These are phyloP conservation scores for Arabidopsis arenosa DNA, from an alignment of 345 rosid species.

Conservation along the genomic window DNA sequence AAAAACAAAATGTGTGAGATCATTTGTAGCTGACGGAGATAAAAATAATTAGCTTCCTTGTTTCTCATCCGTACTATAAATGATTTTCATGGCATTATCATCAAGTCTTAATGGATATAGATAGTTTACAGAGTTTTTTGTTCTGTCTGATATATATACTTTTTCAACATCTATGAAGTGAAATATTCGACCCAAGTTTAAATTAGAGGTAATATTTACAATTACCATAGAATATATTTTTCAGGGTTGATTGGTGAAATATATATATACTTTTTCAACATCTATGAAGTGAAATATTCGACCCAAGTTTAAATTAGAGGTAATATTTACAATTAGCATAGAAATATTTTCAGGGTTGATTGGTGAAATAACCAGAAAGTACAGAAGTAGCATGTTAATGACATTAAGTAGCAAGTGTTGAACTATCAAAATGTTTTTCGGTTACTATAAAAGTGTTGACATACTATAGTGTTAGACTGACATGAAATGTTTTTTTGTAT, in stretches of 20 bases:
- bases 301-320: neutral
- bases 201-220: neutral
- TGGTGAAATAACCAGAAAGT: too few relatives aligned
- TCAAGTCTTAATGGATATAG: neutral
- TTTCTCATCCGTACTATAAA: neutral
- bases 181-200: neutral
- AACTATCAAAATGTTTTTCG: too few relatives aligned
- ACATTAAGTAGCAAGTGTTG: too few relatives aligned
- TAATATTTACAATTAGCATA: neutral
- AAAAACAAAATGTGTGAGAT: conserved; percentile 25
- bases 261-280: neutral
- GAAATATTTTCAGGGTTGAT: too few relatives aligned
- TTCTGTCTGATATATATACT: neutral
- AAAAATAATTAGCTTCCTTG: neutral
- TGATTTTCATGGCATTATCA: neutral
- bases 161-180: too few relatives aligned
- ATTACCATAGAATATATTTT: neutral
- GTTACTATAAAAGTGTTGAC: too few relatives aligned
- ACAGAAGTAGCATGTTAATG: too few relatives aligned
- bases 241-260: too few relatives aligned
- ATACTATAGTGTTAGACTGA: too few relatives aligned
- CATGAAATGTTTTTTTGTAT: too few relatives aligned
- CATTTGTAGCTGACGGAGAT: conserved; percentile 12
- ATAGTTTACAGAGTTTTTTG: neutral
- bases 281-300: too few relatives aligned